These are phyloP conservation scores for Akebia trifoliata DNA, from an alignment of 164 flowering plant genomes.

Conservation along the genomic window DNA sequence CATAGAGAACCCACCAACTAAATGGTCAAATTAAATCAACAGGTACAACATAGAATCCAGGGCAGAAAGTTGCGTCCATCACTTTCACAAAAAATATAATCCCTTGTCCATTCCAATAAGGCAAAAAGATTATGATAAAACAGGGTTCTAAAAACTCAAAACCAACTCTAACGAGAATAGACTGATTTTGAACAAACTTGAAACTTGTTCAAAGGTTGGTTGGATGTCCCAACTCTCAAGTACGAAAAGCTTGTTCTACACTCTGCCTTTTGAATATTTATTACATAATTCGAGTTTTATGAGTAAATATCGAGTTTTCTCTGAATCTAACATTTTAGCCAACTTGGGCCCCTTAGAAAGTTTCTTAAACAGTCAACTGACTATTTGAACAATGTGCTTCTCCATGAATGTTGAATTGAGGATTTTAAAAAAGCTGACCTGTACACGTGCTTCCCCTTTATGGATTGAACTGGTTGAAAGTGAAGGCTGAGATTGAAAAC, in stretches of 20 bases:
- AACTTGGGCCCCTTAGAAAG: too few relatives aligned
- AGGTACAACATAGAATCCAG: neutral
- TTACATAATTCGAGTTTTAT: conserved; percentile 16
- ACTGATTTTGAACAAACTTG: neutral
- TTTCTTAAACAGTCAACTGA: neutral
- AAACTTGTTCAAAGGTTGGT: too few relatives aligned
- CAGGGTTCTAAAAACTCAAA: too few relatives aligned
- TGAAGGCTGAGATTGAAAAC: conserved; percentile 49
- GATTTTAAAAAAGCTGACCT: conserved; percentile 39
- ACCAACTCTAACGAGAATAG: neutral
- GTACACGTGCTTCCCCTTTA: conserved; percentile 57
- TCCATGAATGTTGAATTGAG: neutral
- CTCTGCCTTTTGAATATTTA: too few relatives aligned
- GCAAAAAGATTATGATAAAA: neutral
- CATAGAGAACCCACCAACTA: neutral
- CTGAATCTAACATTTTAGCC: neutral
- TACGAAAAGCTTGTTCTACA: too few relatives aligned
- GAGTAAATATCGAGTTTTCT: conserved; percentile 38
- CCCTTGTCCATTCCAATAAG: neutral
- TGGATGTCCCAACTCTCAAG: too few relatives aligned
- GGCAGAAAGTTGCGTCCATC: neutral
- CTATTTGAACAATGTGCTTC: neutral
- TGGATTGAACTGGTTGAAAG: conserved; percentile 33
- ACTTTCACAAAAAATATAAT: neutral
- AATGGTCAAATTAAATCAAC: neutral